A percentile compares a stretch with the other conserved stretches of the same genome.
These are phyloP conservation scores for Leccinum solheimii DNA, from an alignment of 1,284 basidiomycete species.

Conservation along the genomic window DNA sequence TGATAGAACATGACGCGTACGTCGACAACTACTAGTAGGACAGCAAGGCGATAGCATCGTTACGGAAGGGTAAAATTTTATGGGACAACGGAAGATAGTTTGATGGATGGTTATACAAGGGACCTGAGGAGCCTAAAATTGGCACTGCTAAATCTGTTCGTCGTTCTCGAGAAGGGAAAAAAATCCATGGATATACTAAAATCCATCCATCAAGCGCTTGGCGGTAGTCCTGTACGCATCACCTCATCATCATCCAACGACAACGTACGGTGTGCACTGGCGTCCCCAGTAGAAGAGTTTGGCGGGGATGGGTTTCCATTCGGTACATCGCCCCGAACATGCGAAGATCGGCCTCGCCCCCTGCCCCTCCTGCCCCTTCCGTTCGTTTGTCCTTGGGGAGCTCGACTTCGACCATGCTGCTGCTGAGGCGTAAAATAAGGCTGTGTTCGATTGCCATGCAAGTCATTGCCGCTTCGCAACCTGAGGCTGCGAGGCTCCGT, in stretches of 20 bases:
- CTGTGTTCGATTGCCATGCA: neutral
- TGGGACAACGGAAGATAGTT: neutral
- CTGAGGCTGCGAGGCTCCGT: slow-evolving; percentile 10
- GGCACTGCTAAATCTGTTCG: slow-evolving; percentile 1
- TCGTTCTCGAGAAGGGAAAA: neutral
- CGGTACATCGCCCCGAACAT: neutral
- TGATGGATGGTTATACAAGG: neutral
- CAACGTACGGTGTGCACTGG: neutral
- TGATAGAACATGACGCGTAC: neutral
- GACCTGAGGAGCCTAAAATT: neutral
- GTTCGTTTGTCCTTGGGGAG: slow-evolving; percentile 1
- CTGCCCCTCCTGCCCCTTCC: slow-evolving; percentile 7
- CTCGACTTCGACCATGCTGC: slow-evolving; percentile 6
- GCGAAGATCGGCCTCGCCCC: neutral
- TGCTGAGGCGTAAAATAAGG: neutral
- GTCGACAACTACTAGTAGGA: neutral
- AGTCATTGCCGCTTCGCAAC: slow-evolving; percentile 3
- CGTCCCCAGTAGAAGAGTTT: neutral
- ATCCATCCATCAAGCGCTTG: slow-evolving; percentile 1
- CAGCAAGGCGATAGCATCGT: slow-evolving; percentile 1
- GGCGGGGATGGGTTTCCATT: neutral
- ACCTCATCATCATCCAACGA: neutral
- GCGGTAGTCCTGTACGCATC: neutral
- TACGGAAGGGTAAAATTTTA: neutral
- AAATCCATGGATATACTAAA: neutral